Evolutionary conservation across 2,329 filamentous ascomycete species (phyloP).

Genomic region (Didymella exigua): DNA sequence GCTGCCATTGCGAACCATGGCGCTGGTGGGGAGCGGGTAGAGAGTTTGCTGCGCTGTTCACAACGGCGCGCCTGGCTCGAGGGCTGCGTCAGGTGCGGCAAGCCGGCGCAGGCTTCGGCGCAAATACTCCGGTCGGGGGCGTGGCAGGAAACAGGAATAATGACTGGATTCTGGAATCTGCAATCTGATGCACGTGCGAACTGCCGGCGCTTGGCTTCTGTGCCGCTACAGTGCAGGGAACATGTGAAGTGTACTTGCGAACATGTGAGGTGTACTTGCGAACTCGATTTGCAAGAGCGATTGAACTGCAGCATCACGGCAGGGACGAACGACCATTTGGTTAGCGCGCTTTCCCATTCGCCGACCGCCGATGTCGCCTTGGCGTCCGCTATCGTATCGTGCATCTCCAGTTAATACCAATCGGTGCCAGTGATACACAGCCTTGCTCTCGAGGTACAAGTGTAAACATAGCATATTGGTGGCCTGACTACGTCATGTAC

Average conservation of each 20-base stretch:
- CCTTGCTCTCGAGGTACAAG: not conserved
- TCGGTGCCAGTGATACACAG: not conserved
- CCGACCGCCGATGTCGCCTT: constrained; percentile 5
- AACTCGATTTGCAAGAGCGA: constrained; percentile 6
- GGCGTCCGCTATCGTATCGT: not conserved
- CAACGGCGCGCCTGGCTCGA: not conserved
- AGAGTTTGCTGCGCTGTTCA: not conserved
- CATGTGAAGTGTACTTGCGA: constrained; percentile 8
- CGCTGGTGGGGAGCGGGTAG: constrained; percentile 4
- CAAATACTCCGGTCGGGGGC: not conserved
- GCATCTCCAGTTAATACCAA: not conserved
- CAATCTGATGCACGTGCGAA: not conserved
- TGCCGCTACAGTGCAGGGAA: constrained; percentile 2
- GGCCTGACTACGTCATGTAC: not conserved
- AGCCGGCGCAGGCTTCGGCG: constrained; percentile 12
- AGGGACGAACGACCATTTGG: constrained; percentile 8
- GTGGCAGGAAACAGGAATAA: too few species aligned
- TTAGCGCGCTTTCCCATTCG: constrained; percentile 1
- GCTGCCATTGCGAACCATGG: constrained; percentile 49
- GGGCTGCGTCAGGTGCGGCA: constrained; percentile 3
- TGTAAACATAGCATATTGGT: not conserved
- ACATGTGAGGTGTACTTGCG: constrained; percentile 1
- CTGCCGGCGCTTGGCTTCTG: constrained; percentile 15
- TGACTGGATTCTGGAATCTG: too few species aligned
- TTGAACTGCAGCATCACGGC: constrained; percentile 11